Evolutionary conservation across 176 grass and related monocot species (phyloP).

Genomic region (Tillandsia leiboldiana): DNA sequence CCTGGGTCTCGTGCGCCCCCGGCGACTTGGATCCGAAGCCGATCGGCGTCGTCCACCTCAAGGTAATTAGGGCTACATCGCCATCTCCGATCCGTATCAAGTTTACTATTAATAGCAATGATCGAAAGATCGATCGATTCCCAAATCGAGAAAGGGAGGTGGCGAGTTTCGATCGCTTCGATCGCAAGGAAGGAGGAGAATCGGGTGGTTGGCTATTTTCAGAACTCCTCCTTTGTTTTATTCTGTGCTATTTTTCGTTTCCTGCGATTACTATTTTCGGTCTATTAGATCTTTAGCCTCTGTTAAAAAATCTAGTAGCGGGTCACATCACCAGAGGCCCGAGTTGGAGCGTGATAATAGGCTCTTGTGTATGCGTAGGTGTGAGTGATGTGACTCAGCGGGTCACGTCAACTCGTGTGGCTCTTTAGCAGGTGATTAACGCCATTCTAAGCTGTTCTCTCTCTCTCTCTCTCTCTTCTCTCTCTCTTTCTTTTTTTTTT

Average conservation of each 20-base stretch:
- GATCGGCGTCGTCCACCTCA: constrained; percentile 61
- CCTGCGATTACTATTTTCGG: not conserved
- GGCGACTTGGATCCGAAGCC: constrained; percentile 26
- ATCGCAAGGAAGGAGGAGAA: no score
- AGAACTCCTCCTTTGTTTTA: no score
- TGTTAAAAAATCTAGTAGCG: constrained; percentile 2
- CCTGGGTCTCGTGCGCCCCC: constrained; percentile 8
- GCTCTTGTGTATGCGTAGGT: not conserved
- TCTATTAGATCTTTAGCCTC: constrained; percentile 1
- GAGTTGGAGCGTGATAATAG: not conserved
- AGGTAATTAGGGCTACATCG: constrained; percentile 33
- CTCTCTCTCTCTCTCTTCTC: no score
- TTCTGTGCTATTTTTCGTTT: no score
- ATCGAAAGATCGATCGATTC: constrained; percentile 6
- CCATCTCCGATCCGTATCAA: not conserved
- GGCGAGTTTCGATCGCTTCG: no score
- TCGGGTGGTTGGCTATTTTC: no score
- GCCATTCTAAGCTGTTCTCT: no score
- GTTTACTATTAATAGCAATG: not conserved
- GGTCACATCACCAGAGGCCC: constrained; percentile 6
- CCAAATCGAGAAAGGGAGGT: no score
- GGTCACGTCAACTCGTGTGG: constrained; percentile 26
- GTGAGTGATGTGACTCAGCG: not conserved
- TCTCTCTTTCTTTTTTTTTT: no score
- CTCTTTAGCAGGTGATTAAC: no score